Base-by-base conservation (phyloP, 495 filamentous ascomycete genomes). In the Penicillium argentinense region DNA sequence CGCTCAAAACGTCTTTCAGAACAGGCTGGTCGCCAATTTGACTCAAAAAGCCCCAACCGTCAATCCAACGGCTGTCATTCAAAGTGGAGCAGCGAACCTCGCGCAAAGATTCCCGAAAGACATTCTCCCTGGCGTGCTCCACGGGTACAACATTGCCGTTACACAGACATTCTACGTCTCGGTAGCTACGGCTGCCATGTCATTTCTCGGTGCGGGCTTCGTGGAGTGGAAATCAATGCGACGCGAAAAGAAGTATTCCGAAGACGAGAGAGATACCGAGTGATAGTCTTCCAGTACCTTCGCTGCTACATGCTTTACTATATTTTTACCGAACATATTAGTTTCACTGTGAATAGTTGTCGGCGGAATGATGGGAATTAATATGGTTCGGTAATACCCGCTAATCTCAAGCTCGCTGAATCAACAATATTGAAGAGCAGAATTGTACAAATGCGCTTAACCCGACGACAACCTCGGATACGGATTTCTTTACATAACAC, bases 221-320 rank as follows among this genome's bases (percentile, higher is more conserved):
- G 73, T 91, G 9, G 79, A 93, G 63, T 95, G 89, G 91, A 82
- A 76, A 56, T 86, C 79, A 14, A 88, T 96, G 32, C 91, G 43
- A 42, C 23, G 22, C 25, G 14, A 36, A 16, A 25, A 45, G 32
- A 50, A 42, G 16, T 18, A 16, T 11, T 26, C 7, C n/a, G n/a
- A 25, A 39, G 12, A 19, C 17, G 14, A 24, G 12, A 4, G 19
- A 9, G 21, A 17, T 39, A 2, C 22, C 11, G 11, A 16, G 2
- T 39, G 7, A 21, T 9, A 21, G 9, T 0, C 16, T 19, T 34
- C 7, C 16, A 36, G n/a, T n/a, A 36, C 9, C 17, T 3, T 14
- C 0, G 16, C 16, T 16, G 29, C 4, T 16, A 14, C 3, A 16
- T 6, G n/a, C 12, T 17, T 33, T n/a, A 13, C 13, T n/a, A 13